phyloP scores from a whole-genome alignment of 2,329 filamentous ascomycete species.

The Talaromyces sp. region DNA sequence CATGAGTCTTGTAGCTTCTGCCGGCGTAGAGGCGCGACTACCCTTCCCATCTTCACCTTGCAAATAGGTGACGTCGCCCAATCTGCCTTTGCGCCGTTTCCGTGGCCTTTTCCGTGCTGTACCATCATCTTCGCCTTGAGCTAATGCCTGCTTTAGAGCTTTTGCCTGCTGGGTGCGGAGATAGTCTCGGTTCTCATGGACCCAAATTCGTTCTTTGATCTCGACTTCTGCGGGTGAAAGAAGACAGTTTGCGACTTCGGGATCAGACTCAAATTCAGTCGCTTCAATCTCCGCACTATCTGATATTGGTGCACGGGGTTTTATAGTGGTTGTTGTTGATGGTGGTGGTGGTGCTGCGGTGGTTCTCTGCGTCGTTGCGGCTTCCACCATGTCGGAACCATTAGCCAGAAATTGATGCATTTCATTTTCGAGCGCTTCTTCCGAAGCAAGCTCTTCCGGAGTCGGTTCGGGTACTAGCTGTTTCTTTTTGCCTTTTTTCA shows the following conservation, averaged over 20 bases:
- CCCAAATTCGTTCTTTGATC: slow-evolving; percentile 89
- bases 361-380: slow-evolving; percentile 14
- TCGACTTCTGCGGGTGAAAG: slow-evolving; percentile 67
- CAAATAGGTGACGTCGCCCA: slow-evolving; percentile 45
- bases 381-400: slow-evolving; percentile 34
- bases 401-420: slow-evolving; percentile 61
- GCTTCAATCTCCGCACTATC: slow-evolving; percentile 58
- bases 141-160: slow-evolving; percentile 64
- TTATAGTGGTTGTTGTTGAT: background rate
- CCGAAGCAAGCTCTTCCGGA: slow-evolving; percentile 56
- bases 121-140: slow-evolving; percentile 44
- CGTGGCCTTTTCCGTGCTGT: slow-evolving; percentile 39
- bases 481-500: slow-evolving; percentile 28
- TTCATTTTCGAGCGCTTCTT: slow-evolving; percentile 59
- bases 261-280: slow-evolving; percentile 83
- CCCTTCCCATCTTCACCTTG: slow-evolving; percentile 58
- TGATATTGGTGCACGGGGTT: slow-evolving; percentile 47
- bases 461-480: slow-evolving; percentile 47
- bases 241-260: slow-evolving; percentile 76
- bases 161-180: slow-evolving; percentile 81
- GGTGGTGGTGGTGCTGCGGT: background rate
- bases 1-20: slow-evolving; percentile 63
- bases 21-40: slow-evolving; percentile 61
- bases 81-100: slow-evolving; percentile 45
- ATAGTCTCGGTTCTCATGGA: slow-evolving; percentile 92